phyloP scores from a whole-genome alignment of 768 basidiomycete species.

The Mycena galericulata region DNA sequence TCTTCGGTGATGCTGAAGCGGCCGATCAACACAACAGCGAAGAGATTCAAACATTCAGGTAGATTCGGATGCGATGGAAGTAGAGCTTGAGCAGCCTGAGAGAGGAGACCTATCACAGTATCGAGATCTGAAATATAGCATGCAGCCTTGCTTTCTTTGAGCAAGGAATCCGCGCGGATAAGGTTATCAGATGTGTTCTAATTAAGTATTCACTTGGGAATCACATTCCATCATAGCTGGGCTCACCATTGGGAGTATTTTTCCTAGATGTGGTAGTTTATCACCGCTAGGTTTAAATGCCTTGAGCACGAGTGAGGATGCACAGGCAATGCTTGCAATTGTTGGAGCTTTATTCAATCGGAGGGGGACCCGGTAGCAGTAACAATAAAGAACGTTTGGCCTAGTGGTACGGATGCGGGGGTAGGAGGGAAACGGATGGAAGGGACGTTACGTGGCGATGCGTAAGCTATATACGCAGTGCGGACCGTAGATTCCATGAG shows the following conservation, averaged over 20 bases:
- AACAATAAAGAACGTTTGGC: neutral
- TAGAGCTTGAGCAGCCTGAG: constrained; percentile 13
- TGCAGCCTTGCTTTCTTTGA: constrained; percentile 14
- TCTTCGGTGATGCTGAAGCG: constrained; percentile 11
- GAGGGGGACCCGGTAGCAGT: neutral
- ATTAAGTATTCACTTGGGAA: constrained; percentile 8
- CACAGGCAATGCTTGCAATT: constrained; percentile 3
- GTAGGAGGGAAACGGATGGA: constrained; percentile 1
- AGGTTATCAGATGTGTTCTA: constrained; percentile 1
- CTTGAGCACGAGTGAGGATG: constrained; percentile 8
- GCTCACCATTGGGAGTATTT: constrained; percentile 12
- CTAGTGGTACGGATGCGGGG: constrained; percentile 1
- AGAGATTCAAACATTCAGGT: constrained; percentile 6
- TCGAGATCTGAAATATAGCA: constrained; percentile 10
- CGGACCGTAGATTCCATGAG: constrained; percentile 1
- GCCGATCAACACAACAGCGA: constrained; percentile 1
- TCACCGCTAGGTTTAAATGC: constrained; percentile 7
- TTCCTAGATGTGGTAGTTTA: constrained; percentile 2
- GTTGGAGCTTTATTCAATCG: neutral
- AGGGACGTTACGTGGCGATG: constrained; percentile 2
- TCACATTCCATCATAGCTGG: constrained; percentile 2
- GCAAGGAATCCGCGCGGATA: constrained; percentile 3
- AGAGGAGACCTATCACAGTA: constrained; percentile 8
- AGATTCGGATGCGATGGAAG: constrained; percentile 14
- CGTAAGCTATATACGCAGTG: constrained; percentile 5